These are phyloP conservation scores for Zygosaccharomyces pseudobailii DNA, from an alignment of 1,139 yeast species.

Conservation along the genomic window DNA sequence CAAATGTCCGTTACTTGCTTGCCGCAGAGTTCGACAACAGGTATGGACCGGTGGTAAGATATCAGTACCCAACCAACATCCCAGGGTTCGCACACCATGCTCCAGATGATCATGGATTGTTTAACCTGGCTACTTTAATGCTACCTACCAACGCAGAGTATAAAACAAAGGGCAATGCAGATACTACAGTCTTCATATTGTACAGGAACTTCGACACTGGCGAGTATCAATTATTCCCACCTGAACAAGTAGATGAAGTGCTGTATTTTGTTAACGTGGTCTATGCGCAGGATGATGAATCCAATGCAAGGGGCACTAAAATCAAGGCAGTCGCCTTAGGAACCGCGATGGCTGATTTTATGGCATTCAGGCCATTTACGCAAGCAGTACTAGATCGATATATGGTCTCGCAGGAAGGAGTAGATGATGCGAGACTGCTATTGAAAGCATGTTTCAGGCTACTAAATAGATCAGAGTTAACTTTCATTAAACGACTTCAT, in stretches of 20 bases:
- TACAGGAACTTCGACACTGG: conserved; percentile 18
- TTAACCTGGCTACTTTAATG: conserved; percentile 29
- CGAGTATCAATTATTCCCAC: conserved; percentile 23
- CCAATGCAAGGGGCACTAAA: conserved; percentile 28
- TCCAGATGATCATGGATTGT: conserved; percentile 3
- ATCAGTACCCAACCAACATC: conserved; percentile 26
- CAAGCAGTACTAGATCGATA: conserved; percentile 46
- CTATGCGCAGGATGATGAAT: conserved; percentile 22
- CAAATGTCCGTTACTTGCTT: conserved; percentile 23
- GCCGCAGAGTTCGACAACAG: conserved; percentile 33
- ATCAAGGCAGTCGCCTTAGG: conserved; percentile 38
- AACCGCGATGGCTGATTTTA: conserved; percentile 47
- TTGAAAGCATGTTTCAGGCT: conserved; percentile 22
- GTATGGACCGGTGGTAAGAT: conserved; percentile 25
- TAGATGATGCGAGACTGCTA: conserved; percentile 8
- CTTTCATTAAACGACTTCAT: conserved; percentile 16
- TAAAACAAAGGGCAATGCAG: conserved; percentile 22
- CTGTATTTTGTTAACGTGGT: conserved; percentile 27
- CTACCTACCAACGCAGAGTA: conserved; percentile 29
- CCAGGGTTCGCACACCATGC: conserved; percentile 20
- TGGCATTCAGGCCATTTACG: conserved; percentile 37
- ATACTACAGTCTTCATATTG: conserved; percentile 26
- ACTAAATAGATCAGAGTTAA: conserved; percentile 27
- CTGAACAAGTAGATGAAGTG: conserved; percentile 6
- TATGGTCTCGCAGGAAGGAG: conserved; percentile 32